A percentile compares a stretch with the other conserved stretches of the same genome.
phyloP scores from a whole-genome alignment of 352 stramenopile genomes.

The Phytophthora constricta region DNA sequence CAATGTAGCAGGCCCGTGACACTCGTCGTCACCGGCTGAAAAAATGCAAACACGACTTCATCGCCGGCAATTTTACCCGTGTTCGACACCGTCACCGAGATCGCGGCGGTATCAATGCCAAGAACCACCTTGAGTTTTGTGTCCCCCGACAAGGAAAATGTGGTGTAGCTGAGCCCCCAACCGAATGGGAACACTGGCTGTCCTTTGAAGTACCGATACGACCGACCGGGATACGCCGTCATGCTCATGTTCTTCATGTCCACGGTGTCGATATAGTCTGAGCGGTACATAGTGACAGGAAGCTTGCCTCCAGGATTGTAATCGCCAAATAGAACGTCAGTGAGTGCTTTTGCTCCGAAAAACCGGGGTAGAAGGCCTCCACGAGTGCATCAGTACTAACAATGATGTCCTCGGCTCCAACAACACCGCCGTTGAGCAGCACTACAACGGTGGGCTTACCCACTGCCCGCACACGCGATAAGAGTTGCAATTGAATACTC shows the following conservation, averaged over 20 bases:
- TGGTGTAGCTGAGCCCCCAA: not conserved
- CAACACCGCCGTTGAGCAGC: not conserved
- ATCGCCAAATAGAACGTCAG: not conserved
- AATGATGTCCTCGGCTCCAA: not conserved
- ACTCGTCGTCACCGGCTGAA: not conserved
- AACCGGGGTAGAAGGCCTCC: not conserved
- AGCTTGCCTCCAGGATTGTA: not conserved
- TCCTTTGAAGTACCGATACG: not conserved
- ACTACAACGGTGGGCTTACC: not conserved
- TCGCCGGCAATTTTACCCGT: not conserved
- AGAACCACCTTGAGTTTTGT: not conserved
- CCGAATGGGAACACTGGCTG: not conserved
- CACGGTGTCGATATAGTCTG: not conserved
- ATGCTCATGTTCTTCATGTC: not conserved
- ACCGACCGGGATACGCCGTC: not conserved
- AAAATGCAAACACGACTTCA: not conserved
- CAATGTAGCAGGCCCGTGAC: not conserved
- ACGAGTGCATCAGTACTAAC: not conserved
- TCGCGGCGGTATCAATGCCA: not conserved
- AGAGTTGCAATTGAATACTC: not conserved
- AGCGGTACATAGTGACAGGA: not conserved
- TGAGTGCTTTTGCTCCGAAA: not conserved
- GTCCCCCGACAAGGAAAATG: not conserved
- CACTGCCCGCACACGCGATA: not conserved
- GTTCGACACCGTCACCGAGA: not conserved